phyloP scores from a whole-genome alignment of 139 green algal genomes.

The Diplosphaera chodatii region DNA sequence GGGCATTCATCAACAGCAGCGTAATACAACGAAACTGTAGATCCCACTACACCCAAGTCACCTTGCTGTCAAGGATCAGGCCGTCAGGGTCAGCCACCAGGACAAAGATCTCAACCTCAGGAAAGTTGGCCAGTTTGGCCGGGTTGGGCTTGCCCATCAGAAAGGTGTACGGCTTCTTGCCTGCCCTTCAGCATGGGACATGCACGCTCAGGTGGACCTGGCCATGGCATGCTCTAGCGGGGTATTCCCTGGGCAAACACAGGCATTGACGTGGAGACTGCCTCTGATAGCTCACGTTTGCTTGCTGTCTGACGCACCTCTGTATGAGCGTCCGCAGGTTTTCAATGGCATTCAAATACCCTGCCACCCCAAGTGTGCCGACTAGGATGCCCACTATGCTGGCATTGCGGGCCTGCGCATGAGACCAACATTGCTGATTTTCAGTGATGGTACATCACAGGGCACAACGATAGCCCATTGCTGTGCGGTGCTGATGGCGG shows the following conservation, averaged over 20 bases:
- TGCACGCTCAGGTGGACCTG: too few species aligned
- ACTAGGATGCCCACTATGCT: conserved; percentile 79
- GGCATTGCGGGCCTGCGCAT: conserved; percentile 50
- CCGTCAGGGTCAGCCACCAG: conserved; percentile 59
- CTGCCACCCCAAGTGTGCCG: conserved; percentile 75
- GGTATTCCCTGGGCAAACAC: too few species aligned
- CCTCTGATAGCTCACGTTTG: too few species aligned
- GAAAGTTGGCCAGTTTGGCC: conserved; percentile 96
- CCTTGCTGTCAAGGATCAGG: conserved; percentile 76
- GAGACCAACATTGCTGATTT: too few species aligned
- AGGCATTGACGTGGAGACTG: too few species aligned
- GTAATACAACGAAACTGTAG: too few species aligned
- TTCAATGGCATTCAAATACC: conserved; percentile 60
- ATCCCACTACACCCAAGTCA: too few species aligned
- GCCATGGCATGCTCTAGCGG: too few species aligned
- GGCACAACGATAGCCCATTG: too few species aligned
- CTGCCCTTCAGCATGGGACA: conserved; percentile 42
- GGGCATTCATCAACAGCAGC: too few species aligned
- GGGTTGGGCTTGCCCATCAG: conserved; percentile 87
- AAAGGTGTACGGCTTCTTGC: conserved; percentile 85
- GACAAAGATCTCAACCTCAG: conserved; percentile 82
- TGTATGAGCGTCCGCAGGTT: conserved; percentile 36
- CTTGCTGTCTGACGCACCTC: conserved; percentile 5
- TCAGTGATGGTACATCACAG: too few species aligned
- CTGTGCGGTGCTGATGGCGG: too few species aligned